These are phyloP conservation scores for Saxophila tyrrhenica DNA, from an alignment of 495 filamentous ascomycete species.

Conservation along the genomic window DNA sequence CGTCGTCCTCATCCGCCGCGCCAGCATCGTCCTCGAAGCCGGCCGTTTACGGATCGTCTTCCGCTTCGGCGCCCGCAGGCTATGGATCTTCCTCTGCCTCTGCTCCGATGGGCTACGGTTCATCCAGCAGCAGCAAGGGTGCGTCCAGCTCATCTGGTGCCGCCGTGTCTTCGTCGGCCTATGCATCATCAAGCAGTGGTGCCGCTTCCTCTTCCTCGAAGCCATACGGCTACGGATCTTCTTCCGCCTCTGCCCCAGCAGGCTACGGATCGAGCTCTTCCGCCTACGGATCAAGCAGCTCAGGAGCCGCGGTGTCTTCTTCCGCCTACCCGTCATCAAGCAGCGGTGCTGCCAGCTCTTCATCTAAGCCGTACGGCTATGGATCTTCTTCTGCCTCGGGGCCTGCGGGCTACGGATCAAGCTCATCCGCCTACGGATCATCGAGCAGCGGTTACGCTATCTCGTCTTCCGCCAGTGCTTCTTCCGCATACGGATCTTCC, in stretches of 20 bases:
- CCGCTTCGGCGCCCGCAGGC: neutral
- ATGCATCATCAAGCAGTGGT: too few relatives aligned
- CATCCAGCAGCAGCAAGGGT: too few relatives aligned
- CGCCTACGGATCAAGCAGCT: neutral
- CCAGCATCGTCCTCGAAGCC: neutral
- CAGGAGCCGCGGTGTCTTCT: neutral
- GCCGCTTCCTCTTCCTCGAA: too few relatives aligned
- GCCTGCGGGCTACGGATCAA: too few relatives aligned
- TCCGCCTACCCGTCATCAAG: neutral
- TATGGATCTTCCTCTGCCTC: neutral
- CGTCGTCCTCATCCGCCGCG: neutral
- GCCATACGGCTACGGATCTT: too few relatives aligned
- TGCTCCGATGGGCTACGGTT: too few relatives aligned
- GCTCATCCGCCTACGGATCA: neutral
- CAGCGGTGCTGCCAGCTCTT: too few relatives aligned
- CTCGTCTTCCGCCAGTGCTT: neutral
- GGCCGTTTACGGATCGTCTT: neutral
- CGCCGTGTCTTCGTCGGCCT: neutral
- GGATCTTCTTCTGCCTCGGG: too few relatives aligned
- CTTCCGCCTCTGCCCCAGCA: too few relatives aligned
- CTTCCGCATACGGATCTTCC: too few relatives aligned
- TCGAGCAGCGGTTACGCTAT: neutral
- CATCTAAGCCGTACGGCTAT: too few relatives aligned
- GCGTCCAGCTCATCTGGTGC: neutral
- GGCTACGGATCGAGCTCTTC: neutral